Evolutionary conservation across 257 asterid species (phyloP), one percentile per base, ranked within the genome.

Genomic region (Ehretia macrophylla): DNA sequence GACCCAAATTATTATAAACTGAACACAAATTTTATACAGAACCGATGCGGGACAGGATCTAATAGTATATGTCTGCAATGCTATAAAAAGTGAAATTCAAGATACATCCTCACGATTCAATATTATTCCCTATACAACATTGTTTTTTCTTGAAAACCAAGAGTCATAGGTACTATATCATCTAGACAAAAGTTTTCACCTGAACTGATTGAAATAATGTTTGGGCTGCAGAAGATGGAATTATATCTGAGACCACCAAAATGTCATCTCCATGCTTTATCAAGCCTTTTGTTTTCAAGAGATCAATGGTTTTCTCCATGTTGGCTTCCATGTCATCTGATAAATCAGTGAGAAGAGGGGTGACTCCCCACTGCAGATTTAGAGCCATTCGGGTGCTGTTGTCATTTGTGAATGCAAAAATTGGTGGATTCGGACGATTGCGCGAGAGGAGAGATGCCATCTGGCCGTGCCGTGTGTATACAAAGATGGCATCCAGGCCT

Each of bases 361-460:
- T 85, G 2, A 88, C 90, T 22, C 97, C 97, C 97, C 97, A 88
- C 49, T 75, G 90, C 71, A 85, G 42, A 67, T 71, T 85, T 20
- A 88, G 87, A 16, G 85, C 85, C 95, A 85, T 85, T 58, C 87
- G 63, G 1, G 93, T 83, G 75, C 82, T 76, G 70, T 64, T 65
- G 65, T 85, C 76, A 38, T 77, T 72, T 12, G 95, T 89, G 77
- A 89, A 86, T 0, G 89, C 97, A 56, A 89, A 86, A 64, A 86
- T 79, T 1, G 97, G 94, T 40, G 94, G 77, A 60, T 84, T 80
- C 23, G 95, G 94, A 4, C 95, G 85, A 75, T 80, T 85, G 3
- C 94, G 72, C 11, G 95, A 84, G 68, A 89, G 84, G 8, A 89
- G 79, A 13, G 89, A 82, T 0, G 95, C 95, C 97, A 89, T 89